Base-by-base conservation (phyloP, 1,139 yeast genomes). In the Debaryomyces subglobosus region DNA sequence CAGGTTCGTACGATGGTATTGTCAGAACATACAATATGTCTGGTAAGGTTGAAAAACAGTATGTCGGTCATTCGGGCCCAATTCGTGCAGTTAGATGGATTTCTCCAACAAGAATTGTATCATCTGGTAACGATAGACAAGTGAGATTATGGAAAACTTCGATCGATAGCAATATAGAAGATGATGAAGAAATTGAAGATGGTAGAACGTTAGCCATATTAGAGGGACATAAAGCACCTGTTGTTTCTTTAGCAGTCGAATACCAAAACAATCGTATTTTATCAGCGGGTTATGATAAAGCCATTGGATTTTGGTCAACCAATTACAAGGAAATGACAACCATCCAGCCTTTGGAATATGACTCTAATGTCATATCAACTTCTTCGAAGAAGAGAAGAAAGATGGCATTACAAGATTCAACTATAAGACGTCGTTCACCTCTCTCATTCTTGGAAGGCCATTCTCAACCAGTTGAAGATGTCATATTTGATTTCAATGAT, bases 1-100 rank as follows among this genome's bases (percentile, higher is more conserved):
- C 96, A 9, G 99, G 99, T 21, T 85, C 96, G 0, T 94, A 92
- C 62, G 99, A 94, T 65, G 98, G 98, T 54, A 81, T 92, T 38
- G 96, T 94, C 21, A 81, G 98, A 58, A 83, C 96, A 10, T 94
- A 94, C 84, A 86, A 89, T 63, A 71, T 82, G 70, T 80, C 91
- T 12, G 98, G 97, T n/a, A 77, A 81, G 45, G 87, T 92, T 15
- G 86, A 85, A 58, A 84, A 87, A 57, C 96, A 90, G 64, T 82
- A 86, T 58, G 81, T 83, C 41, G 98, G 97, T 15, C 99, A 94
- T 67, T 82, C 87, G 21, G 96, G 89, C 21, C 85, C 97, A 4
- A 83, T 94, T 49, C 86, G 88, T 65, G 78, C 89, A 12, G 96
- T 90, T 32, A 79, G 84, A 59, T 91, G 95, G 86, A 74, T 87